phyloP scores from a whole-genome alignment of 2,329 filamentous ascomycete species.

The Claviceps purpurea region DNA sequence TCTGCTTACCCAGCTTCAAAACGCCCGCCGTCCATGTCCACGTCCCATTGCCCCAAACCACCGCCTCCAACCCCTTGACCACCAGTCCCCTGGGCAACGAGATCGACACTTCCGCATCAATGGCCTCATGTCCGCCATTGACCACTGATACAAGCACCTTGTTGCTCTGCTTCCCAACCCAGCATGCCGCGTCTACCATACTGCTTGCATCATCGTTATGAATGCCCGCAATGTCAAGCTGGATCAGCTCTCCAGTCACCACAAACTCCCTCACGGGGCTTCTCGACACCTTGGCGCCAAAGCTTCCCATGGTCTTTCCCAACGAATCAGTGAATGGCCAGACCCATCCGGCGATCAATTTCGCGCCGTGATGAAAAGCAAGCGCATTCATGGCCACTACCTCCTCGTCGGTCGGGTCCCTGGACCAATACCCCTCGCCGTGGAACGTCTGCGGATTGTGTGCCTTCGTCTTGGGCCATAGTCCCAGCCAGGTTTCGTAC shows the following conservation, averaged over 20 bases:
- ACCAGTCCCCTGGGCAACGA: constrained; percentile 6
- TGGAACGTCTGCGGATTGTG: constrained; percentile 34
- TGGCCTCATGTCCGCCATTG: constrained; percentile 12
- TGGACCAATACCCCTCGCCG: constrained; percentile 33
- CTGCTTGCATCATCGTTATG: background rate
- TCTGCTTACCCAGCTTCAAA: constrained; percentile 4
- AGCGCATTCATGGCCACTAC: constrained; percentile 30
- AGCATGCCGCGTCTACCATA: constrained; percentile 13
- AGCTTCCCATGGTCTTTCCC: constrained; percentile 23
- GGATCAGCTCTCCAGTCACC: constrained; percentile 16
- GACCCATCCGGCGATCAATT: constrained; percentile 31
- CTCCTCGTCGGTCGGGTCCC: constrained; percentile 30
- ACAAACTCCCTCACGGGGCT: constrained; percentile 26
- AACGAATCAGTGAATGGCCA: constrained; percentile 27
- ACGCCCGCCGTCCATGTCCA: constrained; percentile 6
- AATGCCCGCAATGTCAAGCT: background rate
- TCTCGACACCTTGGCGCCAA: constrained; percentile 24
- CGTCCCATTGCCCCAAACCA: constrained; percentile 11
- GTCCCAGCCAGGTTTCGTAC: constrained; percentile 28
- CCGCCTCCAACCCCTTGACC: constrained; percentile 4
- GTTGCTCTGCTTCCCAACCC: constrained; percentile 6
- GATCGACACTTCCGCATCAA: constrained; percentile 6
- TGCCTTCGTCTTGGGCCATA: constrained; percentile 29
- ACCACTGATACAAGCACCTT: constrained; percentile 11
- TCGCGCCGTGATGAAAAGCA: constrained; percentile 31